phyloP scores from a whole-genome alignment of 2,329 filamentous ascomycete genomes.

The Teratosphaeria epicoccoides region DNA sequence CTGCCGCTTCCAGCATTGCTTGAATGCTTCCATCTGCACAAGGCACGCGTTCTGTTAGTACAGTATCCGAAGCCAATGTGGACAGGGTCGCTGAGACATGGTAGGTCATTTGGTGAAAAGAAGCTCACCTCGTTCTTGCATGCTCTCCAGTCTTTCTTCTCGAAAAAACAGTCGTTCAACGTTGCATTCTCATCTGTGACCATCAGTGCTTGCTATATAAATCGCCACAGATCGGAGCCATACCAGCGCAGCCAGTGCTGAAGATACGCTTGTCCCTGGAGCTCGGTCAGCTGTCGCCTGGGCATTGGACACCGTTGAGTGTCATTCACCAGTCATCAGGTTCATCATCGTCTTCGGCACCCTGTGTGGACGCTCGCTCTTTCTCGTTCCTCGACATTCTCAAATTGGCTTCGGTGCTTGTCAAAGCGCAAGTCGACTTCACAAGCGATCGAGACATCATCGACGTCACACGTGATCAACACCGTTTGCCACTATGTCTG shows the following conservation, averaged over 20 bases:
- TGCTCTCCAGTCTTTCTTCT: conserved; percentile 88
- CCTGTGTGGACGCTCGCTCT: neutral
- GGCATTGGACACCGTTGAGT: neutral
- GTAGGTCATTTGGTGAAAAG: conserved; percentile 2
- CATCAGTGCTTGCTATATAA: neutral
- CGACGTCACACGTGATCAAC: neutral
- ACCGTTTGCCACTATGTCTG: conserved; percentile 41
- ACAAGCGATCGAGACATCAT: neutral
- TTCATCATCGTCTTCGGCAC: conserved; percentile 61
- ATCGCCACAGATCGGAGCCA: conserved; percentile 18
- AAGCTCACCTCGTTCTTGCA: conserved; percentile 75
- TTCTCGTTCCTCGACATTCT: conserved; percentile 2
- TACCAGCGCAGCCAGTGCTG: conserved; percentile 88
- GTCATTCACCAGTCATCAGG: conserved; percentile 79
- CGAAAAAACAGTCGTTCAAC: conserved; percentile 91
- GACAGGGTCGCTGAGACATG: conserved; percentile 1
- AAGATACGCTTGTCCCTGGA: conserved; percentile 92
- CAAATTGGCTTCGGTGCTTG: neutral
- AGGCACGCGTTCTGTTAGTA: neutral
- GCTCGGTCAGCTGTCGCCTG: neutral
- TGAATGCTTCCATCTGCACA: conserved; percentile 75
- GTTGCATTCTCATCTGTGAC: conserved; percentile 68
- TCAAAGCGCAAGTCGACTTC: neutral
- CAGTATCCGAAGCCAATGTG: no score
- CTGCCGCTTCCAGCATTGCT: conserved; percentile 81